Base-by-base conservation (phyloP, 176 grass and related monocot genomes). In the Saccharum officinarum region DNA sequence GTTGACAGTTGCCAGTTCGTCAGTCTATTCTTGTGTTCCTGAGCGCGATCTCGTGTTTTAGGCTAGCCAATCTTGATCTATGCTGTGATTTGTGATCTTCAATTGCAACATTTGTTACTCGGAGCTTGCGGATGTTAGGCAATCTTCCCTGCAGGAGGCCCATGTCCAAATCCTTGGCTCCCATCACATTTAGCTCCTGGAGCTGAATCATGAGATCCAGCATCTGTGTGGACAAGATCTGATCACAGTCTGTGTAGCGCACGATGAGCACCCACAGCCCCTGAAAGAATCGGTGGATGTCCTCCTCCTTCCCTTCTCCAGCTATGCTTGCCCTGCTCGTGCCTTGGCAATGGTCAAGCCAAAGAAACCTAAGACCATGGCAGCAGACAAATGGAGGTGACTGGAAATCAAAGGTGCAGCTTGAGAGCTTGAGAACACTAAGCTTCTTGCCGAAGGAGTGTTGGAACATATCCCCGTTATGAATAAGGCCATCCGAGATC, bases 51-150 rank as follows among this genome's bases (percentile, higher is more conserved):
- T 34, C 34, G 4, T 34, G 34, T 37, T 5, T 0, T 37, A 37
- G 36, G 36, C 36, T 37, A 37, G 36, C 36, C 5, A 37, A 0
- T 37, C 4, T 0, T 37, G 34, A 37, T 37, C 0, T 37, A 37
- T 37, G 36, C 4, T 37, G 36, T 37, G 36, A 34, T 37, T 37
- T 37, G 36, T 37, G 36, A 37, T 37, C 36, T 4, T 5, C 4
- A 0, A 0, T 37, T 37, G 0, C 36, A 5, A 37, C 36, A 37
- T 55, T 1, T 67, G 33, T 67, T 3, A 81, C 77, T 81, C 16
- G 34, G 13, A 87, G 85, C 37, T 82, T 87, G 4, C 3, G 16
- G 23, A 87, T 39, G 2, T 38, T 84, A 47, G 31, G 82, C 2
- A 66, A 14, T 8, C 0, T 25, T 2, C 18, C 2, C 10, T 15